Percentiles rank a stretch among this genome's conserved stretches.
Evolutionary conservation across 768 basidiomycete species (phyloP).

Genomic region (Hericium rajendrae): DNA sequence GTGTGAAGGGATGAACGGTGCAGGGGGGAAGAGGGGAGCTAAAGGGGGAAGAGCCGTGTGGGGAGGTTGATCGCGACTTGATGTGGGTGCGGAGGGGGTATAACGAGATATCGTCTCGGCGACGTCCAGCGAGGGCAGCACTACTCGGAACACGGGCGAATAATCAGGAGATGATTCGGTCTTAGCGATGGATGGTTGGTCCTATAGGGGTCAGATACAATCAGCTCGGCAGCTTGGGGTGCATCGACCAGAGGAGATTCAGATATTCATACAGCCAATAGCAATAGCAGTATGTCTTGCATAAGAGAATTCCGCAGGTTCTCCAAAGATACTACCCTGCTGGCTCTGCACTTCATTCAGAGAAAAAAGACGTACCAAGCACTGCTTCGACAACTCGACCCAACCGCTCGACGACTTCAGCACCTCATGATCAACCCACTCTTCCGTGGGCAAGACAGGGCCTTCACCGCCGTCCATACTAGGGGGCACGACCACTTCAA

Average conservation of each 20-base stretch:
- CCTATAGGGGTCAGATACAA: slow-evolving; percentile 10
- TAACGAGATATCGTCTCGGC: slow-evolving; percentile 4
- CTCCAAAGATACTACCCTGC: too few species aligned
- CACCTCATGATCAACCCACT: slow-evolving; percentile 68
- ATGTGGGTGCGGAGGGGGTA: slow-evolving; percentile 1
- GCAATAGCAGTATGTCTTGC: too few species aligned
- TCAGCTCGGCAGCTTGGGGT: neutral
- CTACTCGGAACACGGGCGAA: slow-evolving; percentile 21
- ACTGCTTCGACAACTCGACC: slow-evolving; percentile 60
- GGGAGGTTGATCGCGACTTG: neutral
- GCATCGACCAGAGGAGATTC: neutral
- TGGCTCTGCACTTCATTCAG: too few species aligned
- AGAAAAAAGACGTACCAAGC: slow-evolving; percentile 45
- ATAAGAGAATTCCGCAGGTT: too few species aligned
- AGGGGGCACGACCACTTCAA: slow-evolving; percentile 45
- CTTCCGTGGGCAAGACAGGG: slow-evolving; percentile 58
- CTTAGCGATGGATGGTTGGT: slow-evolving; percentile 15
- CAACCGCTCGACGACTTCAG: slow-evolving; percentile 61
- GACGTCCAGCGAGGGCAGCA: slow-evolving; percentile 15
- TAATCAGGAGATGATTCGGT: slow-evolving; percentile 26
- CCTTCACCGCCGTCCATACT: slow-evolving; percentile 55
- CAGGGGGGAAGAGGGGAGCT: slow-evolving; percentile 58
- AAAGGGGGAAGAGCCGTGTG: slow-evolving; percentile 36
- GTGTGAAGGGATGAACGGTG: slow-evolving; percentile 70
- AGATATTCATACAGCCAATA: neutral